Evolutionary conservation across 345 rosid species (phyloP), one percentile per base, ranked within the genome.

Genomic region (Salix exigua): DNA sequence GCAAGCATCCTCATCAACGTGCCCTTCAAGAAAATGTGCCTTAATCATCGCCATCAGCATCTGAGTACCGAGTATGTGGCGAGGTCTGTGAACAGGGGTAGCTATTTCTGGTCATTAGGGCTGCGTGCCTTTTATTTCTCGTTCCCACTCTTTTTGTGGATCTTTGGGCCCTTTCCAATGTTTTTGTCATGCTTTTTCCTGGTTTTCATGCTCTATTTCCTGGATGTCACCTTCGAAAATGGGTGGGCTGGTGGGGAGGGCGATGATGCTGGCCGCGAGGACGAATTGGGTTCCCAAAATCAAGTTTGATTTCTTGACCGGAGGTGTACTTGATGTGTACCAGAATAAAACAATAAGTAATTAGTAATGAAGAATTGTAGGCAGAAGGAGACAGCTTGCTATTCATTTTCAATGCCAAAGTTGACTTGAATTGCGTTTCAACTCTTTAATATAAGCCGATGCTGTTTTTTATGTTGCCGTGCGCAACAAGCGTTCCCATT

Each of bases 91-190:
- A 93, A 95, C 46, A 78, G 88, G 65, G 97, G 97, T 3, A 89
- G 97, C 81, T 91, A 91, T 78, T 93, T 95, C 75, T 95, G 99
- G 99, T 90, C 97, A 4, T 75, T 93, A 62, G 97, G 99, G 2
- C 85, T 95, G 28, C 80, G 99, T 19, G 94, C 97, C 3, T 95
- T 92, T 64, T 93, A 95, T 84, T 91, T 93, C 87, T 95, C 99
- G 0, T 85, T 89, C 65, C 99, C 99, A 12, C 44, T 95, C 31
- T 90, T 92, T 65, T 80, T 95, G 64, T 95, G 99, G 99, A 88
- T 93, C 60, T 95, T 93, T 78, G 97, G 99, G 28, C 97, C 99
- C 0, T 76, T 95, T 40, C 90, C 96, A 0, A 92, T 93, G 97
- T 82, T 89, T 67, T 28, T 77, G 46, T 85, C 87, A 58, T 93